phyloP scores from a whole-genome alignment of 192 early-diverging fungal genomes.

The Funneliformis geosporum region DNA sequence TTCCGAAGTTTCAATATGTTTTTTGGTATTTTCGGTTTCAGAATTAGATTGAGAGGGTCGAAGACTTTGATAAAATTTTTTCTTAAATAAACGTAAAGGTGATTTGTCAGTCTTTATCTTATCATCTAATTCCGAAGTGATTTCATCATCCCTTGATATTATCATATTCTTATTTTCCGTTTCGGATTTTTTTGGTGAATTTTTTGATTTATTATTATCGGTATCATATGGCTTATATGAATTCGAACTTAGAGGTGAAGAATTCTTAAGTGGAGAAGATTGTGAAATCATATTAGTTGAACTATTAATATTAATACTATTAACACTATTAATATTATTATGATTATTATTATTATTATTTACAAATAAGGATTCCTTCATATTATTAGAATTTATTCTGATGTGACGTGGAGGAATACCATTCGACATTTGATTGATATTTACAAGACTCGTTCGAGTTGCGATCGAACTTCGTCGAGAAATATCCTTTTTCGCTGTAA shows the following conservation, averaged over 20 bases:
- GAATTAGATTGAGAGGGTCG: neutral
- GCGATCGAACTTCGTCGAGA: neutral
- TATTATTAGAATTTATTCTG: neutral
- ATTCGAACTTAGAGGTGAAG: neutral
- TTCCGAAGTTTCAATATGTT: neutral
- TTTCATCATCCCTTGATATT: neutral
- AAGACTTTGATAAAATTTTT: conserved; percentile 25
- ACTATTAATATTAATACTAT: neutral
- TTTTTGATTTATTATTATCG: neutral
- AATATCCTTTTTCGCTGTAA: neutral
- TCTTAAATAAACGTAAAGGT: conserved; percentile 21
- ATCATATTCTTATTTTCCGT: neutral
- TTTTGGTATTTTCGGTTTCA: neutral
- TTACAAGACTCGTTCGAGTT: neutral
- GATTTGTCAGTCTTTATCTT: conserved; percentile 9
- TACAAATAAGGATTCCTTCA: neutral
- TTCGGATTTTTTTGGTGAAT: neutral
- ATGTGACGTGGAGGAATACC: neutral
- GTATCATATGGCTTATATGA: neutral
- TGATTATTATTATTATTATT: conserved; percentile 12
- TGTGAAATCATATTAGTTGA: neutral
- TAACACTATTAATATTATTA: neutral
- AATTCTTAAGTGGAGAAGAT: neutral
- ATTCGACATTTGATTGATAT: neutral
- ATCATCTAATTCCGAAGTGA: neutral